Evolutionary conservation across 805 yeast genomes (phyloP).

Genomic region (Candida rishiriensis): DNA sequence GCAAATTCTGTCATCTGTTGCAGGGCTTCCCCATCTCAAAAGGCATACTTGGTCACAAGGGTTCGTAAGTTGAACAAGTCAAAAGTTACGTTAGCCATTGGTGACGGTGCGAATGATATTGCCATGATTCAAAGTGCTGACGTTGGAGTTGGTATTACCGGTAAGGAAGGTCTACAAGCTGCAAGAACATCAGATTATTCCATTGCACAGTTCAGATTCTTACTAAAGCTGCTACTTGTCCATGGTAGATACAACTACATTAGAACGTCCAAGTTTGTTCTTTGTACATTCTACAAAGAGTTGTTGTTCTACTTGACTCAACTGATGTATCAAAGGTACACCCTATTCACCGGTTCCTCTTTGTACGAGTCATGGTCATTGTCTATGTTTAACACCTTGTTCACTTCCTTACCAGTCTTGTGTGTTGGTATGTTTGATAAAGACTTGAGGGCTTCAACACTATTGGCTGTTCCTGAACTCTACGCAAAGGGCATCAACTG

Average conservation of each 20-base stretch:
- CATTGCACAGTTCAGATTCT: conserved; percentile 86
- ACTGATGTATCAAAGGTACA: conserved; percentile 77
- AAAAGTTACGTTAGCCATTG: conserved; percentile 89
- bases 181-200: conserved; percentile 94
- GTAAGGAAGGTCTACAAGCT: conserved; percentile 95
- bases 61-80: conserved; percentile 67
- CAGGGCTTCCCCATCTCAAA: conserved; percentile 95
- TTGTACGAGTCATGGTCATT: conserved; percentile 94
- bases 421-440: conserved; percentile 95
- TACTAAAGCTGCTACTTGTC: conserved; percentile 78
- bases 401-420: conserved; percentile 87
- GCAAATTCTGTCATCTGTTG: conserved; percentile 93
- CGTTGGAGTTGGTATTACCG: conserved; percentile 96
- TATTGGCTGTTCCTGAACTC: conserved; percentile 87
- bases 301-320: conserved; percentile 85
- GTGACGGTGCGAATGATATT: conserved; percentile 98
- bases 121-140: conserved; percentile 99
- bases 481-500: conserved; percentile 73
- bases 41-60: conserved; percentile 79
- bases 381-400: conserved; percentile 94
- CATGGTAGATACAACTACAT: conserved; percentile 96
- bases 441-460: conserved; percentile 82
- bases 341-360: conserved; percentile 89
- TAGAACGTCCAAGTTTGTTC: conserved; percentile 84
- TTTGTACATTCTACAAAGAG: conserved; percentile 94